Evolutionary conservation across 148 eudicot genomes (phyloP), one percentile per base, ranked within the genome.

Genomic region (Amaranthus hypochondriacus): DNA sequence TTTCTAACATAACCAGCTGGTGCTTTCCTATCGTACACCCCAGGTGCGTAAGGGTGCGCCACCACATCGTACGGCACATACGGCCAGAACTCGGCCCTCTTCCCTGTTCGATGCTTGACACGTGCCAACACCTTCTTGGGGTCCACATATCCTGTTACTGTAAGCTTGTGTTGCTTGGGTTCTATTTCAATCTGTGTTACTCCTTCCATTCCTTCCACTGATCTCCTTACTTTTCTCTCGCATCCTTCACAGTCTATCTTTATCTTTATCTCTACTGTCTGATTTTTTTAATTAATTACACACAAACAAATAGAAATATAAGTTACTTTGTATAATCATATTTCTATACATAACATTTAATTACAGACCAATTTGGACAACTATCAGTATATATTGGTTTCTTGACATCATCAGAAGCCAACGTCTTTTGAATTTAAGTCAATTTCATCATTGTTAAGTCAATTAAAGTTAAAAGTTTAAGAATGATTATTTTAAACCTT

Each of bases 161-260:
- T 91, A 0, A 93, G 87, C 83, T 89, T 91, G 88, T 74, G 66
- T 71, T 81, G 87, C 78, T 85, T 91, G 1, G 92, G 92, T 15
- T 87, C 86, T 0, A 93, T 73, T 2, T 84, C 86, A 5, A 93
- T 85, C 7, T 91, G 84, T 11, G 81, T 84, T 67, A 93, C 98
- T 1, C 97, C 97, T 64, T 87, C 88, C 98, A 91, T 89, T 56
- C 97, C 98, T 78, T 93, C 95, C 14, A 93, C 90, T 0, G 98
- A 66, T 68, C 88, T 81, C 56, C 92, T 67, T 55, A 93, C 95
- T 75, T 82, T 91, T 50, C 98, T 78, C 83, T 86, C 98, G 48
- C 98, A 91, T 67, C 98, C 98, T 80, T 93, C 96, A 50, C 98
- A 93, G 77, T 89, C 94, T 11, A 93, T 93, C 80, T 89, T 90